A percentile compares a stretch with the other conserved stretches of the same genome.
Conservation (phyloP, 257 asterid species). For the Solanum etuberosum region DNA sequence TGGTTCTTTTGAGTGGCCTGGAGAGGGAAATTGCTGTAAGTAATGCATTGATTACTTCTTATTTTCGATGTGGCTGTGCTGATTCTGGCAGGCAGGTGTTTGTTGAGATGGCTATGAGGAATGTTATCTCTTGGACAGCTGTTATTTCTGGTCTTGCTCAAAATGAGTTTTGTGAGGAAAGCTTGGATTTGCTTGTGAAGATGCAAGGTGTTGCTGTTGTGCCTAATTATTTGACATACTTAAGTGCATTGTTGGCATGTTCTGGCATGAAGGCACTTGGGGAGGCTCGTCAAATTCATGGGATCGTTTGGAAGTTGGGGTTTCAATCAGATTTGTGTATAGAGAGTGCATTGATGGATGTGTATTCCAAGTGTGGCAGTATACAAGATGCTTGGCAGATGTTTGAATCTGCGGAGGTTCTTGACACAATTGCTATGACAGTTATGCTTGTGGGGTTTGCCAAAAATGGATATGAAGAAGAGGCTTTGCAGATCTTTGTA, state of each 20-base stretch:
- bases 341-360: slow-evolving; percentile 83
- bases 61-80: slow-evolving; percentile 42
- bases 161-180: slow-evolving; percentile 40
- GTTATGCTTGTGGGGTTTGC: slow-evolving; percentile 59
- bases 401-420: slow-evolving; percentile 56
- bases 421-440: slow-evolving; percentile 69
- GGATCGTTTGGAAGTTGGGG: slow-evolving; percentile 54
- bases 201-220: slow-evolving; percentile 31
- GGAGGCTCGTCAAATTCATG: slow-evolving; percentile 75
- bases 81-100: slow-evolving; percentile 52
- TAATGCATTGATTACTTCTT: slow-evolving; percentile 59
- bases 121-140: slow-evolving; percentile 89
- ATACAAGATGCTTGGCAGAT: slow-evolving; percentile 58
- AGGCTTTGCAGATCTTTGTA: slow-evolving; percentile 54
- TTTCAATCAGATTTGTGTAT: slow-evolving; percentile 46
- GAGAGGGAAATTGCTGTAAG: slow-evolving; percentile 50
- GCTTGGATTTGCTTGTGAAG: slow-evolving; percentile 49
- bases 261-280: slow-evolving; percentile 53
- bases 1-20: slow-evolving; percentile 48
- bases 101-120: slow-evolving; percentile 49
- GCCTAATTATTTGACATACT: slow-evolving; percentile 61
- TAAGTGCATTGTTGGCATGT: slow-evolving; percentile 59
- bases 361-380: slow-evolving; percentile 68
- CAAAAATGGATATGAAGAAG: slow-evolving; percentile 72
- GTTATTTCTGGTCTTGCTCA: slow-evolving; percentile 62